Base-by-base conservation (phyloP, 306 rosid genomes). In the Leucaena leucocephala region DNA sequence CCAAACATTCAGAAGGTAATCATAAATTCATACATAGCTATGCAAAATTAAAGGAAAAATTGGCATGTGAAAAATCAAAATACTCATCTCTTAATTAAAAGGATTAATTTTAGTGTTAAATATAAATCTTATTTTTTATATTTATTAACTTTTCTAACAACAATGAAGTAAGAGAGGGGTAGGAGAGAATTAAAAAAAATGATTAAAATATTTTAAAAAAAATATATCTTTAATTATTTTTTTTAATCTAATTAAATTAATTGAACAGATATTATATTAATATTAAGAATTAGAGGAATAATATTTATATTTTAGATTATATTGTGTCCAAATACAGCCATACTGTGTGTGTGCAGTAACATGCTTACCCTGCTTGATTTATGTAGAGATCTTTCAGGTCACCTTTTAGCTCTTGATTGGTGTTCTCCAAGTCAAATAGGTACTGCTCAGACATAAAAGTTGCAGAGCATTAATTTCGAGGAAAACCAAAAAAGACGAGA, bases 361-460 rank as follows among this genome's bases (percentile, higher is more conserved):
- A 49, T 13, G 34, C 92, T 34, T 84, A 90, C 94, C 42, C 42
- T 3, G 94, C 92, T 34, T 91, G 81, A 61, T 78, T 90, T 12
- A 88, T 87, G 82, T 83, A 90, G 38, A 90, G 83, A 76, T 90
- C 94, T 74, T 90, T 90, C 46, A 90, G 72, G 50, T 90, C 94
- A 78, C 94, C 83, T 66, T 88, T 90, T 78, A 90, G 82, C 55
- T 90, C 94, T 74, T 80, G 88, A 77, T 87, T 88, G 27, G 94
- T 88, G 76, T 90, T 90, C 69, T 90, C 94, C 92, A 90, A 88
- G 77, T 90, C 94, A 76, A 90, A 90, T 1, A 90, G 82, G 39
- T 80, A 68, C 94, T 88, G 83, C 82, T 78, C 3, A 63, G 17
- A 49, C 1, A 78, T 38, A 27, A 36, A 65, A 43, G 77, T 22